Base-by-base conservation (phyloP, 2,329 filamentous ascomycete genomes). In the Pseudocercospora pini-densiflorae region DNA sequence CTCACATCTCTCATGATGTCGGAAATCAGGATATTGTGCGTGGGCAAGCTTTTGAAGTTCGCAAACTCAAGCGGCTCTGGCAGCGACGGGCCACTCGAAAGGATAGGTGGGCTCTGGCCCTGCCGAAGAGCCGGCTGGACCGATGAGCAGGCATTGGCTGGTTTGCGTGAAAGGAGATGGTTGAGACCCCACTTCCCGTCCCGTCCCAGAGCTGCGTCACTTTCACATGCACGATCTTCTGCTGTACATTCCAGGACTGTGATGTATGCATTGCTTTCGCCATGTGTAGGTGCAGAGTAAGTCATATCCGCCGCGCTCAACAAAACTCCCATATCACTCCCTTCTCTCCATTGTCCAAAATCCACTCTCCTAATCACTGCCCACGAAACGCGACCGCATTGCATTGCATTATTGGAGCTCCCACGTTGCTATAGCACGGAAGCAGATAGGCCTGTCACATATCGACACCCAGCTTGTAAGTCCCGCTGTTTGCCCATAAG, bases 11-110 rank as follows among this genome's bases (percentile, higher is more conserved):
- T 24, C 45, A 27, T 29, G 19, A 24, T 27, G 49, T 16, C 14
- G 27, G 51, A 33, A 55, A 55, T 27, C 51, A 55, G 51, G 51
- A 55, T 27, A 29, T 40, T 54, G 51, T 29, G 51, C 51, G 51
- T 29, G 51, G 51, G 51, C 47, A 54, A 54, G 51, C 51, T 54
- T 54, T 54, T n/a, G 14, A 24, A 24, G 12, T 12, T 24, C 19
- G 19, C 47, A 21, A 21, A 51, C 19, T 51, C 47, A 51, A 21
- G 47, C 47, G 47, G 23, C 47, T 24, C 47, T 51, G 8, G 23
- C 47, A 51, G 47, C 23, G 19, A n/a, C 23, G 23, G 47, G 47
- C 47, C 19, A 27, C 24, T 12, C 14, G 21, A 54, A 40, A 7
- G 33, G 49, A 27, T 53, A 27, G 49, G 19, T n/a, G 51, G 51